phyloP scores from a whole-genome alignment of 2,329 filamentous ascomycete genomes.

The Paracorniculantispora psalliotae region DNA sequence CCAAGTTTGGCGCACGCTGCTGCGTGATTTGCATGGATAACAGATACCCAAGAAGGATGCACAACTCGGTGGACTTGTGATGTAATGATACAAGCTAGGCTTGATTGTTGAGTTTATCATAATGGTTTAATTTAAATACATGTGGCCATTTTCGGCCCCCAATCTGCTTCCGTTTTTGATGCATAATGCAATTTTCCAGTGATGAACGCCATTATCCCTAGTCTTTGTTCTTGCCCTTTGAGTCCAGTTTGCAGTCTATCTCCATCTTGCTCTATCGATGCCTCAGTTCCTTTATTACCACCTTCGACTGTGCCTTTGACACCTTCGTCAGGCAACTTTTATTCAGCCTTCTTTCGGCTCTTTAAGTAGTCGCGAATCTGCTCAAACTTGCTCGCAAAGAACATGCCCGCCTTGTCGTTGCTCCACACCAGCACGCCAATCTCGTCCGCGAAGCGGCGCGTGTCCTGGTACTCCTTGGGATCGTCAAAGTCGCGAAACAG shows the following conservation, averaged over 20 bases:
- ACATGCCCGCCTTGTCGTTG: conserved; percentile 72
- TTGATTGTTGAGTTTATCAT: conserved; percentile 9
- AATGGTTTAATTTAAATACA: conserved; percentile 9
- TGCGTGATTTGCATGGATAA: conserved; percentile 10
- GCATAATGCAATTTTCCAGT: background rate
- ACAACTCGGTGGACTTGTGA: background rate
- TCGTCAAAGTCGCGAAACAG: conserved; percentile 84
- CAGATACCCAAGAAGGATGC: background rate
- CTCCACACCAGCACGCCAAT: conserved; percentile 88
- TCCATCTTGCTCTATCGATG: background rate
- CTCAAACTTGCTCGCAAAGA: conserved; percentile 89
- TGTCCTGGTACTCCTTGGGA: conserved; percentile 62
- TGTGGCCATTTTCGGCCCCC: background rate
- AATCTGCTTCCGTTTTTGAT: background rate
- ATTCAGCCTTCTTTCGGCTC: conserved; percentile 51
- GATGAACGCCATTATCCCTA: background rate
- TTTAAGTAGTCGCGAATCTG: conserved; percentile 79
- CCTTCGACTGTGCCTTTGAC: background rate
- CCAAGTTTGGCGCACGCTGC: background rate
- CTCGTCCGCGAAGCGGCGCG: conserved; percentile 77
- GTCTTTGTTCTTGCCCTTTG: background rate
- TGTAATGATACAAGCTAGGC: conserved; percentile 7
- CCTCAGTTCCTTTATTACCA: background rate
- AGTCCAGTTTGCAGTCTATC: background rate
- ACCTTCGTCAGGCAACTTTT: background rate